These are phyloP conservation scores for Acidomyces sp. DNA, from an alignment of 495 filamentous ascomycete genomes.

Conservation along the genomic window DNA sequence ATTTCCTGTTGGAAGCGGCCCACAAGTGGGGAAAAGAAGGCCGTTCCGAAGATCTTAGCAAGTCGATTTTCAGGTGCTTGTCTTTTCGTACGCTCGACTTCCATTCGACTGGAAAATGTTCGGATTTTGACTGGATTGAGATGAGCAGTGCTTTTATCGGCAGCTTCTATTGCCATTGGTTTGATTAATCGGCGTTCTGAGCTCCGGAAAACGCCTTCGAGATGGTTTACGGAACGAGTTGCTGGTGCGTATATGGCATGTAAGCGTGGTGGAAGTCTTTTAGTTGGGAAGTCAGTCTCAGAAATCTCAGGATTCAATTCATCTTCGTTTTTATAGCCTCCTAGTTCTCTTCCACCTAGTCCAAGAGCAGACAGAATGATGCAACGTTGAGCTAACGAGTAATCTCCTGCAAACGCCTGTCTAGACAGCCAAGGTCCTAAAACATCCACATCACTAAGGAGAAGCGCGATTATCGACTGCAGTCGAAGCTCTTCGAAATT, in stretches of 20 bases:
- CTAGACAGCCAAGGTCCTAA: constrained; percentile 76
- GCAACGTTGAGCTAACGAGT: constrained; percentile 70
- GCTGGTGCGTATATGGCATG: constrained; percentile 46
- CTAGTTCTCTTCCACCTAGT: constrained; percentile 74
- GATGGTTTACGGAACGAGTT: background rate
- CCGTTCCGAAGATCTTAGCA: constrained; percentile 54
- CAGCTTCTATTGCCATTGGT: constrained; percentile 62
- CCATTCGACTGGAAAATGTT: constrained; percentile 61
- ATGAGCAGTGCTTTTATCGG: constrained; percentile 59
- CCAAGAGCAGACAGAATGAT: constrained; percentile 71
- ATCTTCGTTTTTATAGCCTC: constrained; percentile 60
- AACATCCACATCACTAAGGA: constrained; percentile 58
- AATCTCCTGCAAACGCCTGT: constrained; percentile 82
- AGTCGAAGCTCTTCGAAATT: constrained; percentile 64
- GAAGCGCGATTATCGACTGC: constrained; percentile 71
- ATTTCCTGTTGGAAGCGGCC: constrained; percentile 34
- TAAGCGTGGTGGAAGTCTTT: constrained; percentile 48
- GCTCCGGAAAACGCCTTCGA: constrained; percentile 37
- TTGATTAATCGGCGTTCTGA: constrained; percentile 59
- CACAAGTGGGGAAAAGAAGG: constrained; percentile 71
- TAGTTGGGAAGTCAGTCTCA: constrained; percentile 40
- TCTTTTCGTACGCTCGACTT: constrained; percentile 50
- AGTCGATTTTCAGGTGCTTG: constrained; percentile 62
- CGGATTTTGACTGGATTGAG: constrained; percentile 66
- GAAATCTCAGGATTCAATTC: constrained; percentile 14